Evolutionary conservation across 2,329 filamentous ascomycete genomes (phyloP), one percentile per base, ranked within the genome.

Genomic region (Thielaviopsis populi): DNA sequence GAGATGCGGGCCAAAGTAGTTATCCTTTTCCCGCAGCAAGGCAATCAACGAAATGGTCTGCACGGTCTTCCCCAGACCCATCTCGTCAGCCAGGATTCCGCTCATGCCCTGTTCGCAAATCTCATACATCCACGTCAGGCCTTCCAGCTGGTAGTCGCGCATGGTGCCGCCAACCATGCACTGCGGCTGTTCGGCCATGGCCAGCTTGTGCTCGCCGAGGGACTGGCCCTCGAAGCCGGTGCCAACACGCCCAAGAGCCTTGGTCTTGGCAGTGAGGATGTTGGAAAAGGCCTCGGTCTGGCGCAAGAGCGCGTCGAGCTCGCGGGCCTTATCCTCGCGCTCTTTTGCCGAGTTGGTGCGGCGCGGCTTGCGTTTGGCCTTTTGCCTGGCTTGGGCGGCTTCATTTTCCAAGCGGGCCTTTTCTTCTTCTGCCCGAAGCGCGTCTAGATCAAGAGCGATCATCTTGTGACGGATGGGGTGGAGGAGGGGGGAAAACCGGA

Each of bases 41-140:
- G 92, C 92, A 46, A 96, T 85, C 67, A 96, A 80, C 0, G 90
- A 86, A 46, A 96, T 95, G 0, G 90, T 91, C 71, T 96, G 91
- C 0, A 96, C 83, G 0, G 91, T 96, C 77, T 96, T 96, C 3
- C 90, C 83, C 5, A 96, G 75, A 0, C 91, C 91, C 91, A 96
- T 96, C 73, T 96, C 91, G 69, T 96, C 91, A 0, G 91, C 91
- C 40, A 96, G 73, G 65, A 96, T 96, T 1, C 91, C 91, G 68
- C 90, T 95, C 73, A 96, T 82, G 11, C 91, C 91, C 70, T 96
- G 94, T 1, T 79, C 74, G 64, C 80, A 83, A 62, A 84, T 82
- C 78, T 96, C 90, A 69, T 88, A 95, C 78, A 99, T 86, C 94
- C 94, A 99, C 0, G 95, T 95, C 0, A 99, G 74, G 0, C 94